These are phyloP conservation scores for Trichoderma endophyticum DNA, from an alignment of 2,329 filamentous ascomycete species.

Conservation along the genomic window DNA sequence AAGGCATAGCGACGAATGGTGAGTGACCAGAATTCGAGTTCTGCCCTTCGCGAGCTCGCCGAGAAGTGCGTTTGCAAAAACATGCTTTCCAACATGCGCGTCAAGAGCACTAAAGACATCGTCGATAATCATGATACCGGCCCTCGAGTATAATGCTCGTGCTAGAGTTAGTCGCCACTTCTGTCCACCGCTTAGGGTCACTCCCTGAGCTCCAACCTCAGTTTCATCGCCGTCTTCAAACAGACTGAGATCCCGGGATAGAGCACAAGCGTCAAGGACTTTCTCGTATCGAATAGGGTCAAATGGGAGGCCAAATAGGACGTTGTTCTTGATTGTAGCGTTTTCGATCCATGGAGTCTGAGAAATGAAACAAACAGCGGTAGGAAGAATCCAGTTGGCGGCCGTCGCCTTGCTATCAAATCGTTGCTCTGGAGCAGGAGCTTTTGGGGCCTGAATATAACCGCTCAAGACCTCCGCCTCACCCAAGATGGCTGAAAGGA, in stretches of 20 bases:
- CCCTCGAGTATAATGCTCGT: slow-evolving; percentile 25
- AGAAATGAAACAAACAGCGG: slow-evolving; percentile 27
- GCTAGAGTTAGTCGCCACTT: slow-evolving; percentile 23
- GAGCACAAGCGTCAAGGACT: slow-evolving; percentile 65
- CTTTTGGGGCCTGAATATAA: slow-evolving; percentile 3
- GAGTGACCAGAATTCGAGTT: slow-evolving; percentile 20
- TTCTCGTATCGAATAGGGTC: slow-evolving; percentile 62
- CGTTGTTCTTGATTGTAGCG: slow-evolving; percentile 67
- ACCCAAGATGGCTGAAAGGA: slow-evolving; percentile 12
- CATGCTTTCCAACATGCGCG: background rate
- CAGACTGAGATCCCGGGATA: slow-evolving; percentile 69
- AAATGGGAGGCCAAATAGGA: slow-evolving; percentile 65
- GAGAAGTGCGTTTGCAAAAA: slow-evolving; percentile 3
- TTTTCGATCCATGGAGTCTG: slow-evolving; percentile 80
- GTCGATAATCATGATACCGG: slow-evolving; percentile 52
- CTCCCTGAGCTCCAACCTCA: slow-evolving; percentile 42
- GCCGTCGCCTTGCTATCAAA: background rate
- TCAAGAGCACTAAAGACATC: slow-evolving; percentile 39
- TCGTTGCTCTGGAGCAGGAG: background rate
- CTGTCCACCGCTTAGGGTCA: slow-evolving; percentile 22
- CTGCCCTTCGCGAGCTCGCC: slow-evolving; percentile 10
- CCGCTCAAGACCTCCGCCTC: slow-evolving; percentile 14
- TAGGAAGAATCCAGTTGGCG: slow-evolving; percentile 1
- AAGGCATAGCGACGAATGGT: slow-evolving; percentile 9
- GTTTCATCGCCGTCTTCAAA: slow-evolving; percentile 68